Conservation (phyloP, 73 alveolate species). For the Strombidium stylifer region DNA sequence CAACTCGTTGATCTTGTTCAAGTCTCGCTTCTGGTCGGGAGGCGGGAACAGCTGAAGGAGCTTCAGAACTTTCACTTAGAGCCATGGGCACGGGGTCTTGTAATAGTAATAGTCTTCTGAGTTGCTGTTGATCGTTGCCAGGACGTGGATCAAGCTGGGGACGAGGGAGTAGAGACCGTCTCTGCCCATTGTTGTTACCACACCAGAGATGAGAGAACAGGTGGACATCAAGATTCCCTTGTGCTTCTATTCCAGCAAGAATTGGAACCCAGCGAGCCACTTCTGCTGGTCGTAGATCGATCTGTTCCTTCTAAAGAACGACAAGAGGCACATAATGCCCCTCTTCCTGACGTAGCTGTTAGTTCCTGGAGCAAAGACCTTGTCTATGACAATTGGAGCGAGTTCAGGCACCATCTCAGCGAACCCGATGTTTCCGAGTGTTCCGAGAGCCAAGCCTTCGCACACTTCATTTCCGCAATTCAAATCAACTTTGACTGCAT, state of each 20-base stretch:
- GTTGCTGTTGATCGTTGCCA: constrained; percentile 78
- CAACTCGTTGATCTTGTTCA: constrained; percentile 75
- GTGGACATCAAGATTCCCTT: constrained; percentile 83
- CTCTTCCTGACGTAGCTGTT: constrained; percentile 88
- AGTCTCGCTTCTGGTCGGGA: constrained; percentile 73
- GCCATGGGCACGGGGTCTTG: constrained; percentile 98
- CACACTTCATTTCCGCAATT: constrained; percentile 85
- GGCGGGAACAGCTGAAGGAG: constrained; percentile 90
- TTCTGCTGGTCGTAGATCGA: constrained; percentile 58
- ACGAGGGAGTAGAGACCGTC: constrained; percentile 85
- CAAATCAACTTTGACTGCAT: constrained; percentile 91
- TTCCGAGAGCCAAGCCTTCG: constrained; percentile 94
- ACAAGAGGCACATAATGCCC: constrained; percentile 42
- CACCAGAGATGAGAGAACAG: constrained; percentile 71
- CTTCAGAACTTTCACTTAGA: constrained; percentile 89
- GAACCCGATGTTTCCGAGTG: constrained; percentile 92
- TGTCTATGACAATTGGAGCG: constrained; percentile 77
- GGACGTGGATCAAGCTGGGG: constrained; percentile 72
- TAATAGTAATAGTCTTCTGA: constrained; percentile 94
- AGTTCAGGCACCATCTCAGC: constrained; percentile 80
- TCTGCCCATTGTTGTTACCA: constrained; percentile 69
- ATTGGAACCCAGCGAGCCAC: constrained; percentile 76
- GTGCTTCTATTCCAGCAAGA: constrained; percentile 64
- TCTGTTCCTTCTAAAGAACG: constrained; percentile 86
- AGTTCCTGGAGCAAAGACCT: constrained; percentile 80